Evolutionary conservation across 495 filamentous ascomycete species (phyloP).

Genomic region (Clavariopsis aquatica): DNA sequence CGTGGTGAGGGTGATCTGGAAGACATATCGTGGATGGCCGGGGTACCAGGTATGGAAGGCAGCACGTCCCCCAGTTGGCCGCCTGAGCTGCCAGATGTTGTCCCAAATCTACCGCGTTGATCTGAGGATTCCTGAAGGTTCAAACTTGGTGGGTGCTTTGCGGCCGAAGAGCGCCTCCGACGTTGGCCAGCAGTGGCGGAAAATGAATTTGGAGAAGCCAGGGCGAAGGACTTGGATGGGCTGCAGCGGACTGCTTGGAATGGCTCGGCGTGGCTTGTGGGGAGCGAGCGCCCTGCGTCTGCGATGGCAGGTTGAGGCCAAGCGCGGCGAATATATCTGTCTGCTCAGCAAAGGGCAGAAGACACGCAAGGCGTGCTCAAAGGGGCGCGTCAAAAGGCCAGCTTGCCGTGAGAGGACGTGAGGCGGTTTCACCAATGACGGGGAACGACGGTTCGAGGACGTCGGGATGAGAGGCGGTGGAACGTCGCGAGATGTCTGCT

Average conservation of each 20-base stretch:
- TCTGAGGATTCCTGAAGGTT: slow-evolving; percentile 28
- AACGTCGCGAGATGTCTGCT: not conserved
- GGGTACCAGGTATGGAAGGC: slow-evolving; percentile 40
- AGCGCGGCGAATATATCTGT: not conserved
- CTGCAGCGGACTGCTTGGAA: slow-evolving; percentile 24
- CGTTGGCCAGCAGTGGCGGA: slow-evolving; percentile 36
- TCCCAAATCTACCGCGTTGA: slow-evolving; percentile 21
- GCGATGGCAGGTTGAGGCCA: slow-evolving; percentile 15
- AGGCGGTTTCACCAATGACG: slow-evolving; percentile 1
- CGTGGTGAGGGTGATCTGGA: slow-evolving; percentile 82
- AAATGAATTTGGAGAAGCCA: slow-evolving; percentile 37
- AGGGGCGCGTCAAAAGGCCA: not conserved
- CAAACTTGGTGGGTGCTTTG: slow-evolving; percentile 32
- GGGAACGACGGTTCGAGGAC: slow-evolving; percentile 2
- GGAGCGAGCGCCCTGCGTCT: not conserved
- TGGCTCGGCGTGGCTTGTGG: slow-evolving; percentile 26
- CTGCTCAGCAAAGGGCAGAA: not conserved
- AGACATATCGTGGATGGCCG: slow-evolving; percentile 60
- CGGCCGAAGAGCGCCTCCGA: slow-evolving; percentile 39
- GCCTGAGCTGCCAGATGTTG: slow-evolving; percentile 24
- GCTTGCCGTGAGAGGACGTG: not conserved
- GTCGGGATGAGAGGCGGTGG: not conserved
- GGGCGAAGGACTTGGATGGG: slow-evolving; percentile 25
- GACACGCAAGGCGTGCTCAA: slow-evolving; percentile 12
- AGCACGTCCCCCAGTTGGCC: slow-evolving; percentile 24